phyloP scores from a whole-genome alignment of 257 asterid species.

The Prunella vulgaris region DNA sequence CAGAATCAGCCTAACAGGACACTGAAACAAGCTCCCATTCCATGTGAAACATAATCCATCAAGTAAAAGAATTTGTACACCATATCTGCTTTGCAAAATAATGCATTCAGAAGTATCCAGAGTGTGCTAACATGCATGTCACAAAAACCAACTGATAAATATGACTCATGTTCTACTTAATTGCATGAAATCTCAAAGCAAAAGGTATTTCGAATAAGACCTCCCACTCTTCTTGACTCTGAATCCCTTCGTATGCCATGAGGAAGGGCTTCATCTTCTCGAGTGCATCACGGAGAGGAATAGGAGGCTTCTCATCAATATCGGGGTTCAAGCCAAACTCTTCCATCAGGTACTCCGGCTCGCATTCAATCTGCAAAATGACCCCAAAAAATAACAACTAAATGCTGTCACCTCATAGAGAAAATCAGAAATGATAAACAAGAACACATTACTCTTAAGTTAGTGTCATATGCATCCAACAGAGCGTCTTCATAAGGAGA shows the following conservation, averaged over 20 bases:
- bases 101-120: background rate
- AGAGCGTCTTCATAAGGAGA: slow-evolving; percentile 57
- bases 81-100: too few relatives aligned
- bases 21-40: too few relatives aligned
- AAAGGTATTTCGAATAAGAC: too few relatives aligned
- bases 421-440: slow-evolving; percentile 3
- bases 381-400: slow-evolving; percentile 1
- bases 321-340: slow-evolving; percentile 81
- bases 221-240: slow-evolving; percentile 95
- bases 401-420: slow-evolving; percentile 7
- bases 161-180: too few relatives aligned
- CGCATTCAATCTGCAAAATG: slow-evolving; percentile 71
- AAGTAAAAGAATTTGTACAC: too few relatives aligned
- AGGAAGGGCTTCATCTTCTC: slow-evolving; percentile 93
- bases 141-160: background rate
- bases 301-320: slow-evolving; percentile 82
- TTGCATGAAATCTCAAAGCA: too few relatives aligned
- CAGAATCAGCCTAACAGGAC: too few relatives aligned
- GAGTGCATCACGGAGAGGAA: slow-evolving; percentile 71
- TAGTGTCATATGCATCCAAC: slow-evolving; percentile 61
- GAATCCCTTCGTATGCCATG: slow-evolving; percentile 72
- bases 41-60: too few relatives aligned
- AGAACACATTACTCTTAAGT: slow-evolving; percentile 51
- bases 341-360: slow-evolving; percentile 80
- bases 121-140: too few relatives aligned